Conservation (phyloP, 352 stramenopile genomes). For the Salisapilia sapeloensis region DNA sequence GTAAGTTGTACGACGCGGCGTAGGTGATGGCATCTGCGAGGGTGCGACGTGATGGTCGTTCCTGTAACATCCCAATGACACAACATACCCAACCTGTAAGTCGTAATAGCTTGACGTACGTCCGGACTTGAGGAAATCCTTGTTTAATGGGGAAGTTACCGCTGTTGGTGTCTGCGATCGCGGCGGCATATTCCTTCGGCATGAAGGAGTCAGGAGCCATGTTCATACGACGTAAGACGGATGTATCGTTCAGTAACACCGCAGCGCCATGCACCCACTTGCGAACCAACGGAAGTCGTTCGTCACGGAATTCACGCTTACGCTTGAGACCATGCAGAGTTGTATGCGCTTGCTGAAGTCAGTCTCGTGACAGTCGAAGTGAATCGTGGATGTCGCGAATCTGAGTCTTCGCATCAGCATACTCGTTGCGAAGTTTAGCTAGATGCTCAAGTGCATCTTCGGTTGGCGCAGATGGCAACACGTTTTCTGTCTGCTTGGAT, state of each 20-base stretch:
- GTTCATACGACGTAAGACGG: conserved; percentile 12
- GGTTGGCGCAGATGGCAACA: conserved; percentile 31
- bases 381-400: conserved; percentile 45
- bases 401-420: conserved; percentile 51
- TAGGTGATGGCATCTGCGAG: conserved; percentile 45
- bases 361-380: conserved; percentile 40
- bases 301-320: conserved; percentile 41
- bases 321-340: conserved; percentile 38
- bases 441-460: conserved; percentile 58
- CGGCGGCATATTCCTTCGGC: conserved; percentile 20
- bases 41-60: conserved; percentile 44
- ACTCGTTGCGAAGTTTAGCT: conserved; percentile 47
- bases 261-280: conserved; percentile 34
- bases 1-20: conserved; percentile 34
- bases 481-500: no score
- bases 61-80: conserved; percentile 54
- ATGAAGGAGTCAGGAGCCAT: conserved; percentile 19
- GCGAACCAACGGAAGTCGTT: conserved; percentile 33
- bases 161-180: conserved; percentile 13
- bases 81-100: conserved; percentile 57
- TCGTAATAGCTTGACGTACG: conserved; percentile 45
- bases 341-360: conserved; percentile 27
- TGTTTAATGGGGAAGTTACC: conserved; percentile 18
- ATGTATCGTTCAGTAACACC: conserved; percentile 27
- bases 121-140: conserved; percentile 47